Percentiles rank a stretch among this genome's conserved stretches.
Evolutionary conservation across 179 eudicot genomes (phyloP).

Genomic region (Beta macrorhiza): DNA sequence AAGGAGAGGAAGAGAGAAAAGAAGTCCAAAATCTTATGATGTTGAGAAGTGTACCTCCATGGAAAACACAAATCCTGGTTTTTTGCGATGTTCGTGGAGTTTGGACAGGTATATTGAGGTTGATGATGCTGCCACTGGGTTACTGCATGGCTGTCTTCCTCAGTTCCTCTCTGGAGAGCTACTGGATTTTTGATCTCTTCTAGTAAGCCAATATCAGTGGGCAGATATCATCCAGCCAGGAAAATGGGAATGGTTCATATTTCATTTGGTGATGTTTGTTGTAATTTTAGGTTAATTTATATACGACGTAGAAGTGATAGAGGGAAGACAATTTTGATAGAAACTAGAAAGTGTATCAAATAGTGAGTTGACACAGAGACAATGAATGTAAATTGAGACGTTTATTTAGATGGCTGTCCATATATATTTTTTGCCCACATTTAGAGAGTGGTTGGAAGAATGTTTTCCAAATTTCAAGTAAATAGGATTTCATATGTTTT

Average conservation of each 20-base stretch:
- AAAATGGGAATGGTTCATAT: neutral
- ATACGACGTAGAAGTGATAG: neutral
- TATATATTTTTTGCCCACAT: neutral
- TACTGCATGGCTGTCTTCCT: neutral
- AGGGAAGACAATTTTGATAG: neutral
- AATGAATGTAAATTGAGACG: neutral
- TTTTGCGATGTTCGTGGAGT: neutral
- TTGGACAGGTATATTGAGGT: neutral
- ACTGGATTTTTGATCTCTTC: neutral
- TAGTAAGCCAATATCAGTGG: neutral
- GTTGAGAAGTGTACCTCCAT: neutral
- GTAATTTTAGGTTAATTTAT: conserved; percentile 2
- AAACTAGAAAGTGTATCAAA: neutral
- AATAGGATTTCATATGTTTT: no score
- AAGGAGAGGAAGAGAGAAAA: conserved; percentile 42
- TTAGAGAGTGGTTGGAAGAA: no score
- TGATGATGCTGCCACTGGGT: neutral
- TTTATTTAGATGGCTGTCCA: neutral
- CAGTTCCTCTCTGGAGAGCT: neutral
- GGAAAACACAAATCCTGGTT: neutral
- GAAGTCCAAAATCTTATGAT: conserved; percentile 28
- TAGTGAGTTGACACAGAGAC: neutral
- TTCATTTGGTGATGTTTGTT: neutral
- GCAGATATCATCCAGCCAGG: neutral
- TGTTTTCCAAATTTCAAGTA: no score